Percentiles rank a stretch among this genome's conserved stretches.
phyloP scores from a whole-genome alignment of 495 filamentous ascomycete genomes.

The Jackrogersella multiformis region DNA sequence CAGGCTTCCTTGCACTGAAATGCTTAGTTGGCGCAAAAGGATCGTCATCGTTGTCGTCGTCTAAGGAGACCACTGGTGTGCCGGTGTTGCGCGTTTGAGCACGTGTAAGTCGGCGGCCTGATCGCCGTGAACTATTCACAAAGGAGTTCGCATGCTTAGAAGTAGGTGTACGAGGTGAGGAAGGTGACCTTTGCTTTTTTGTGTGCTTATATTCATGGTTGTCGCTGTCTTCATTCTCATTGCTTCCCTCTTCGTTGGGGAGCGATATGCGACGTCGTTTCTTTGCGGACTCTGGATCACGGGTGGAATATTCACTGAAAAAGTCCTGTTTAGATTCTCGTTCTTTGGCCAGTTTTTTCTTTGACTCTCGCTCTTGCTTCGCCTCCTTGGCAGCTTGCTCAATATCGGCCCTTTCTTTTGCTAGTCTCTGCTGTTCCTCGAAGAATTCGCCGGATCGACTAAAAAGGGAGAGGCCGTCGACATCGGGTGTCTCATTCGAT shows the following conservation, averaged over 20 bases:
- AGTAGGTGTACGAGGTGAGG: constrained; percentile 29
- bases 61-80: constrained; percentile 21
- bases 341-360: constrained; percentile 37
- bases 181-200: constrained; percentile 26
- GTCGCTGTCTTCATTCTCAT: constrained; percentile 20
- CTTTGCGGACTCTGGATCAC: constrained; percentile 46
- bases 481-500: constrained; percentile 45
- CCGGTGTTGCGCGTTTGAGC: constrained; percentile 11
- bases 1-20: background rate
- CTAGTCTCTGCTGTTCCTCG: constrained; percentile 60
- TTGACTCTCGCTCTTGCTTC: constrained; percentile 40
- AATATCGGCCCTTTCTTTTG: constrained; percentile 45
- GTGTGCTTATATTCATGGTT: constrained; percentile 22
- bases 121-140: constrained; percentile 1
- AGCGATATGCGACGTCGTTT: constrained; percentile 38
- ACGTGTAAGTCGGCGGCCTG: constrained; percentile 10
- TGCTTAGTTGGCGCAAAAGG: background rate
- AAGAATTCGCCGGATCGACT: constrained; percentile 72
- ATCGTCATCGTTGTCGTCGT: constrained; percentile 25
- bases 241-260: constrained; percentile 25
- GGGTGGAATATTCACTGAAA: constrained; percentile 22
- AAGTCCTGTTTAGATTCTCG: constrained; percentile 44
- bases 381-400: constrained; percentile 48
- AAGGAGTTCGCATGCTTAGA: constrained; percentile 7
- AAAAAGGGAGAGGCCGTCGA: constrained; percentile 68